Conservation (phyloP, 2,329 filamentous ascomycete species). For the Botryotinia narcissicola region DNA sequence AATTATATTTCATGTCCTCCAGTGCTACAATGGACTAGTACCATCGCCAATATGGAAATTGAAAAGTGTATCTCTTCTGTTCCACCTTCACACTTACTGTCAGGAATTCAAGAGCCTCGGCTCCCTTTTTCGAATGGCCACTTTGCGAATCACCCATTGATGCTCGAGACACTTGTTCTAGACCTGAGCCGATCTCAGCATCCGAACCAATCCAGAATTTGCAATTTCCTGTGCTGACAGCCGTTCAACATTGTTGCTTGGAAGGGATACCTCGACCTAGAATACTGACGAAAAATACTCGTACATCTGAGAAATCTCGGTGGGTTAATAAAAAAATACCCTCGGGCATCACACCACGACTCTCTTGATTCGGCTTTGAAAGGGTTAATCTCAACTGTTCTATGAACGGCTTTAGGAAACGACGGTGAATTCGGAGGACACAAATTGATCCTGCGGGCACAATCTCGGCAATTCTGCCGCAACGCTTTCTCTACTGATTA, state of each 20-base stretch:
- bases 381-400: not conserved
- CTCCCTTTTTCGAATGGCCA: not conserved
- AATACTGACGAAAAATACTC: not conserved
- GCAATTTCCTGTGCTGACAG: not conserved
- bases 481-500: not conserved
- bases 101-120: not conserved
- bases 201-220: not conserved
- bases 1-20: no score
- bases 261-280: not conserved
- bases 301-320: not conserved
- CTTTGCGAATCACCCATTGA: not conserved
- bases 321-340: not conserved
- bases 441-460: not conserved
- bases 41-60: not conserved
- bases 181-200: not conserved
- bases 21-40: not conserved
- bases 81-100: not conserved
- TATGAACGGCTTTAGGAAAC: not conserved
- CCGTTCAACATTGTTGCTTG: not conserved
- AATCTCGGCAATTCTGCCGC: not conserved
- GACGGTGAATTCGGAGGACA: not conserved
- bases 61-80: not conserved
- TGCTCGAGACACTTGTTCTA: not conserved
- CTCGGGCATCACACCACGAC: not conserved
- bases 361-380: not conserved